Percentiles rank a stretch among this genome's conserved stretches.
Conservation (phyloP, 2,329 filamentous ascomycete species). For the Alternaria triticimaculans region DNA sequence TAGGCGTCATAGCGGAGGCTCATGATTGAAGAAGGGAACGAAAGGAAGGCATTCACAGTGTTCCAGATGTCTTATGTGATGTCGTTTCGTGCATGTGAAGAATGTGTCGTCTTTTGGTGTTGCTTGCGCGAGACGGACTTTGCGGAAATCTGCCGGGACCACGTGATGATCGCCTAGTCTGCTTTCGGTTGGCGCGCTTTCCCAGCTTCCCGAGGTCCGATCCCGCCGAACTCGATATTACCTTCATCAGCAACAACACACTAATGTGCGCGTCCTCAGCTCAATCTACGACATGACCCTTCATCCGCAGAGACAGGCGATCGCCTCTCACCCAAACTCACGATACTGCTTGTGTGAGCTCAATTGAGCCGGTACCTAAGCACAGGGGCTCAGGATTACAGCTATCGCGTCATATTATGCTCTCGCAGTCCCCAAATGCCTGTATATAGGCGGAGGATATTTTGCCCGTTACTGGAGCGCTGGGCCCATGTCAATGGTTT, state of each 20-base stretch:
- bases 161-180: neutral
- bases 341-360: neutral
- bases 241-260: neutral
- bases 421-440: neutral
- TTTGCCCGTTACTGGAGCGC: neutral
- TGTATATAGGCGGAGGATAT: neutral
- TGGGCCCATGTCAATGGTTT: neutral
- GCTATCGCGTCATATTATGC: neutral
- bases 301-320: neutral
- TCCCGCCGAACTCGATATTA: neutral
- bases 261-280: neutral
- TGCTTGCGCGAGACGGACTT: neutral
- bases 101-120: neutral
- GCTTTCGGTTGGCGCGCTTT: neutral
- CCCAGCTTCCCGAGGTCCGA: neutral
- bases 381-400: neutral
- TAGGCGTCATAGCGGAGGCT: accelerated
- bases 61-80: neutral
- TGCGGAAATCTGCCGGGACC: accelerated
- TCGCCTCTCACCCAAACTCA: neutral
- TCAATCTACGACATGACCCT: neutral
- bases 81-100: neutral
- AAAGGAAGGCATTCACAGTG: neutral
- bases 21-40: neutral
- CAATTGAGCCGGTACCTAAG: neutral